Evolutionary conservation across 768 basidiomycete genomes (phyloP), one percentile per base, ranked within the genome.

Genomic region (Naematelia encephala): DNA sequence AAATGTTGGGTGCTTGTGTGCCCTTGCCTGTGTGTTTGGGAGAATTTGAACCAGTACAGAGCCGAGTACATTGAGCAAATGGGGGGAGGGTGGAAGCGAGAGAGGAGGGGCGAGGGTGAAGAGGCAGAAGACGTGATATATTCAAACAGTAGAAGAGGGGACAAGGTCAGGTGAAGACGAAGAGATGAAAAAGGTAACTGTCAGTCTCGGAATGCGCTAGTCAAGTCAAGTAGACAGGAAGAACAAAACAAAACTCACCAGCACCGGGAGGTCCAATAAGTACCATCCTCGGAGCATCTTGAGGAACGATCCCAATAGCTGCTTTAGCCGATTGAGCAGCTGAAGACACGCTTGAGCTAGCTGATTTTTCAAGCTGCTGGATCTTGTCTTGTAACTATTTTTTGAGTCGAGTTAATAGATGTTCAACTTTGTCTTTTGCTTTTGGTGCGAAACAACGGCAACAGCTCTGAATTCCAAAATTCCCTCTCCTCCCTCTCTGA

Each of bases 211-310:
- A n/a, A n/a, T n/a, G n/a, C n/a, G n/a, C 47, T 8, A 19, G 21
- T 45, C 44, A n/a, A n/a, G 34, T 28, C n/a, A n/a, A n/a, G n/a
- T n/a, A n/a, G 25, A 43, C 27, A 21, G 45, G 43, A 51, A 30
- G 19, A 29, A 45, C 86, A 62, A n/a, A 45, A 43, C 52, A 27
- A 19, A 29, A 50, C 87, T 64, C 68, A 94, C 94, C 94, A 73
- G 96, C 90, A 69, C 96, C 96, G 45, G 96, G 96, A 60, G 96
- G 96, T 55, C 96, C 96, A 66, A 99, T 81, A 68, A 99, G 83
- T 69, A 99, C 91, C 67, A 94, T 87, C 49, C 94, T 84, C 61
- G 68, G 68, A 90, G 85, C 80, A 84, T 82, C 56, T 10, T 62
- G 5, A 21, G 57, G 46, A 27, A 34, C 54, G 74, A 81, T 80